Evolutionary conservation across 495 filamentous ascomycete species (phyloP).

Genomic region (Hypoxylon trugodes): DNA sequence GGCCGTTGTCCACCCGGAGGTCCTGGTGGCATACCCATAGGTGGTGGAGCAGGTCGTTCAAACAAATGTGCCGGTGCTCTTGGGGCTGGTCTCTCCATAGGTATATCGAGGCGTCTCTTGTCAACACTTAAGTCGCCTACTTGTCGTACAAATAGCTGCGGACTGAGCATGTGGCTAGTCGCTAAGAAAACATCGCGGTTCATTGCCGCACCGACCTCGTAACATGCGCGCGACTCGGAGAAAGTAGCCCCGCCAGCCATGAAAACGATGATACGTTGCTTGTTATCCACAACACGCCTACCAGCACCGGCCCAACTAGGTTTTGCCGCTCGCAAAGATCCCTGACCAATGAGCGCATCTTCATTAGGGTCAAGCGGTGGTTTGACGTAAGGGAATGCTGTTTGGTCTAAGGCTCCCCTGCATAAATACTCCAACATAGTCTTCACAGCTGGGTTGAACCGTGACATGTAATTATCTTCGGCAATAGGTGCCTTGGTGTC

Average conservation of each 20-base stretch:
- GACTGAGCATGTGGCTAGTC: conserved; percentile 91
- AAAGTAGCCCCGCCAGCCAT: conserved; percentile 97
- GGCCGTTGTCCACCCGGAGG: conserved; percentile 48
- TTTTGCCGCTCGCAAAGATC: conserved; percentile 85
- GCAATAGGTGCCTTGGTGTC: conserved; percentile 63
- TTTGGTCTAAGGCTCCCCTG: conserved; percentile 70
- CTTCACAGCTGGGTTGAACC: conserved; percentile 77
- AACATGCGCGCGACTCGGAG: conserved; percentile 86
- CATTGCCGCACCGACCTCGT: conserved; percentile 77
- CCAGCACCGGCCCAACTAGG: conserved; percentile 93
- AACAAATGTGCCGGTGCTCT: conserved; percentile 87
- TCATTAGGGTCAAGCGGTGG: conserved; percentile 70
- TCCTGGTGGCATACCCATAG: conserved; percentile 44
- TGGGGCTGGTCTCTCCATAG: conserved; percentile 79
- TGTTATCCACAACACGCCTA: conserved; percentile 76
- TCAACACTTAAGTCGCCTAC: conserved; percentile 79
- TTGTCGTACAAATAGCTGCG: conserved; percentile 80
- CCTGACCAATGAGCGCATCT: conserved; percentile 63
- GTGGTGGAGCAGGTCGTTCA: conserved; percentile 71
- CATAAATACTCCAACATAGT: conserved; percentile 80
- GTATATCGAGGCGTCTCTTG: conserved; percentile 77
- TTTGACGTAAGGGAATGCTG: conserved; percentile 81
- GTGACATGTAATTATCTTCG: conserved; percentile 70
- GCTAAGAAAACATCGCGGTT: conserved; percentile 86
- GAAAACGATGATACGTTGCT: conserved; percentile 92